These are phyloP conservation scores for Entrophospora sp. DNA, from an alignment of 192 early-diverging fungal species.

Conservation along the genomic window DNA sequence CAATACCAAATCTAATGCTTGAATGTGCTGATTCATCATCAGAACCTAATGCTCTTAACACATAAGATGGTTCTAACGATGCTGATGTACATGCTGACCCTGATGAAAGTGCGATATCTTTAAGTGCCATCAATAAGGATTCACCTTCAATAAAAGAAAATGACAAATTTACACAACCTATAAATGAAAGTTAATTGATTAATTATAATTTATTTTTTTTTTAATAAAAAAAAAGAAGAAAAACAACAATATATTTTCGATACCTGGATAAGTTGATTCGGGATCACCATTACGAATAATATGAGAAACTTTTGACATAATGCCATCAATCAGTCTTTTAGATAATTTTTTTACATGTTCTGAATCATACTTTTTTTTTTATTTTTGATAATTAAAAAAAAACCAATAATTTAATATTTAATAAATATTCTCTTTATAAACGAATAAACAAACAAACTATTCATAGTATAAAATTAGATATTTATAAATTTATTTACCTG, in stretches of 20 bases:
- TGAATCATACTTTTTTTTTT: constrained; percentile 62
- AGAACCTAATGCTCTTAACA: constrained; percentile 91
- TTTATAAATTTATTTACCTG: constrained; percentile 38
- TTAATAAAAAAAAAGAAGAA: not conserved
- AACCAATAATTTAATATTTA: not conserved
- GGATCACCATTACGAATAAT: constrained; percentile 89
- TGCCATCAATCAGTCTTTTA: constrained; percentile 69
- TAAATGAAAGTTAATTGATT: not conserved
- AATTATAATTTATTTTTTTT: not conserved
- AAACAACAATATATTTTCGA: not conserved
- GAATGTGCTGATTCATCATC: constrained; percentile 96
- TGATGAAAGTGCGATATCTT: constrained; percentile 92
- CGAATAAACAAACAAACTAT: constrained; percentile 24
- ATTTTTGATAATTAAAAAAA: not conserved
- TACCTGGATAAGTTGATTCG: constrained; percentile 62
- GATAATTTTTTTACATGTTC: constrained; percentile 64
- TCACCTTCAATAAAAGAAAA: constrained; percentile 98
- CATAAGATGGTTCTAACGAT: constrained; percentile 91
- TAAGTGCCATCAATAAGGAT: constrained; percentile 94
- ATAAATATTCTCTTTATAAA: not conserved
- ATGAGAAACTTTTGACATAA: constrained; percentile 65
- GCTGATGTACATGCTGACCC: constrained; percentile 95
- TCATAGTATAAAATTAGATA: constrained; percentile 30
- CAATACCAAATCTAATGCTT: constrained; percentile 92
- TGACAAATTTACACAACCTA: constrained; percentile 90